Evolutionary conservation across 176 grass and related monocot genomes (phyloP).

Genomic region (Zizania latifolia): DNA sequence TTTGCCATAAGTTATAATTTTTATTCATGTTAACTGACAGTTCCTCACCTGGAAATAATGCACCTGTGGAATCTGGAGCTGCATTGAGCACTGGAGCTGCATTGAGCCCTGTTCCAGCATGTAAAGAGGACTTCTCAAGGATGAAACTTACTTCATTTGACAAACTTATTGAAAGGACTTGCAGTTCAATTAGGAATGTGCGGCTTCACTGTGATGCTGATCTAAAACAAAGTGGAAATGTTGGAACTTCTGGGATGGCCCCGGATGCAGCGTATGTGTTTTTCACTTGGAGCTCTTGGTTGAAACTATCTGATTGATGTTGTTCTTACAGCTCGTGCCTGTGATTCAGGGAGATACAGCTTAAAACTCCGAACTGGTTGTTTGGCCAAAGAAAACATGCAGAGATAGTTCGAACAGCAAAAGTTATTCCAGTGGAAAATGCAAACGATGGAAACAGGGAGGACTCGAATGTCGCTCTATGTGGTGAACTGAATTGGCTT

Average conservation of each 20-base stretch:
- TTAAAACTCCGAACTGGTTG: conserved; percentile 89
- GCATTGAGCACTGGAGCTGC: conserved; percentile 25
- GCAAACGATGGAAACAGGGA: conserved; percentile 26
- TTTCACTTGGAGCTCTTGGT: not conserved
- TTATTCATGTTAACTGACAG: conserved; percentile 33
- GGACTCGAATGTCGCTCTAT: conserved; percentile 28
- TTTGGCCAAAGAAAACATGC: conserved; percentile 93
- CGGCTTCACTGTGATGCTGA: conserved; percentile 63
- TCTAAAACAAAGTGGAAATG: conserved; percentile 38
- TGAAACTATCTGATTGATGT: not conserved
- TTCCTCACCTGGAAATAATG: conserved; percentile 30
- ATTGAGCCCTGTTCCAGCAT: conserved; percentile 62
- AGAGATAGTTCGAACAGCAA: conserved; percentile 38
- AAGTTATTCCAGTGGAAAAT: conserved; percentile 41
- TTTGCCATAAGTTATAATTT: not conserved
- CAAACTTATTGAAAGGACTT: conserved; percentile 71
- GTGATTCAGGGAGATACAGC: conserved; percentile 83
- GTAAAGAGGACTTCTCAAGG: conserved; percentile 70
- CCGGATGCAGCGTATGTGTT: conserved; percentile 87
- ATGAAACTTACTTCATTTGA: conserved; percentile 89
- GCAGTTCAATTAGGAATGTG: conserved; percentile 71
- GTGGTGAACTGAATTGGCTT: conserved; percentile 62
- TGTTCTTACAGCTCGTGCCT: not conserved
- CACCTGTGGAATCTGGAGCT: conserved; percentile 23
- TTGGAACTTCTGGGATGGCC: conserved; percentile 71